Conservation (phyloP, 306 rosid genomes). For the Cyamopsis tetragonoloba region DNA sequence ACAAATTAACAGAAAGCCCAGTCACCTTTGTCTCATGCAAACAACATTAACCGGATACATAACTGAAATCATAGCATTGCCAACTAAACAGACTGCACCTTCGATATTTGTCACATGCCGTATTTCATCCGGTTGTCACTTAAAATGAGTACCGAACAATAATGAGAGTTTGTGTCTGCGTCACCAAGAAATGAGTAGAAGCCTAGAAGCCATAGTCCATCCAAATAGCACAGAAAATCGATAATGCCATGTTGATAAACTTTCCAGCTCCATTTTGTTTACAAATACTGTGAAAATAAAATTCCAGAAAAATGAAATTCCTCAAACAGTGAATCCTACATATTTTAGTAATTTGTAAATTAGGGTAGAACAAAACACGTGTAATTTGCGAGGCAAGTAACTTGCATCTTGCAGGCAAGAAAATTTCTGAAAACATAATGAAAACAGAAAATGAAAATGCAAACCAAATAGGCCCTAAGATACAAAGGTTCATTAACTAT, state of each 20-base stretch:
- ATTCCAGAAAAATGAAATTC: background rate
- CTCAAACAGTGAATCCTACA: background rate
- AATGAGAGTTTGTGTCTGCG: too few relatives aligned
- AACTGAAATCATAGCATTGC: too few relatives aligned
- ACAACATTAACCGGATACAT: too few relatives aligned
- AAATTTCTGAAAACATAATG: too few relatives aligned
- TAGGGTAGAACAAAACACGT: background rate
- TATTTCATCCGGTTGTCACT: too few relatives aligned
- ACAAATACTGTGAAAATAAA: slow-evolving; percentile 15
- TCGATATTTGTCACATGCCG: too few relatives aligned
- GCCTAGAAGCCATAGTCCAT: too few relatives aligned
- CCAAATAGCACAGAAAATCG: background rate
- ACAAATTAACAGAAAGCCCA: background rate
- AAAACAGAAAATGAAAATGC: too few relatives aligned
- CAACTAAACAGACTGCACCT: too few relatives aligned
- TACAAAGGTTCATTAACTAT: background rate
- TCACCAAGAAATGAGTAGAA: too few relatives aligned
- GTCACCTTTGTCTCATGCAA: background rate
- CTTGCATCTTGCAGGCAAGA: background rate
- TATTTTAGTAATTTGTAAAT: background rate
- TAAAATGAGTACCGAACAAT: too few relatives aligned
- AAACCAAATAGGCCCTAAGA: too few relatives aligned
- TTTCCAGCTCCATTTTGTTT: slow-evolving; percentile 16
- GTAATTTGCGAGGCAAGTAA: background rate
- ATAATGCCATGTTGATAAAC: background rate